Evolutionary conservation across 176 grass and related monocot genomes (phyloP).

Genomic region (Puya raimondii): DNA sequence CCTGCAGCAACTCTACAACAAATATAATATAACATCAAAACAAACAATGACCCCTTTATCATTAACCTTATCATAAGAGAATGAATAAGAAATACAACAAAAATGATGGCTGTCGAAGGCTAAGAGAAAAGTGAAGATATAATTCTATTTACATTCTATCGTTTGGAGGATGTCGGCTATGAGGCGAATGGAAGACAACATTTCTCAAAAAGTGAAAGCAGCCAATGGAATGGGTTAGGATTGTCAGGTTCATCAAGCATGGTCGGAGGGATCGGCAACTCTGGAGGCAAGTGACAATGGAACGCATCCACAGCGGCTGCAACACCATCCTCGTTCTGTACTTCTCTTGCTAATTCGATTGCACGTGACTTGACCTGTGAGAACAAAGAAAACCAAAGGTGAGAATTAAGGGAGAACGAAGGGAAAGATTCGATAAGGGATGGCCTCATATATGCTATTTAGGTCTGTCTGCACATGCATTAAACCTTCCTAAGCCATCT

Average conservation of each 20-base stretch:
- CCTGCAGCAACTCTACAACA: too few species aligned
- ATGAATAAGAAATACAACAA: not conserved
- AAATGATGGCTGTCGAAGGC: not conserved
- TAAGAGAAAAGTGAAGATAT: not conserved
- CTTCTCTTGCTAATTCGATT: constrained; percentile 59
- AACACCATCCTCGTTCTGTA: constrained; percentile 89
- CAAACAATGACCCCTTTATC: too few species aligned
- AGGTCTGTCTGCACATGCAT: not conserved
- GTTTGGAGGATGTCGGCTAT: constrained; percentile 19
- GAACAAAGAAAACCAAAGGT: constrained; percentile 6
- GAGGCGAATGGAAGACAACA: constrained; percentile 55
- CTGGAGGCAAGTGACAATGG: constrained; percentile 60
- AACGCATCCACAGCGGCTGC: constrained; percentile 75
- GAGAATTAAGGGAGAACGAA: not conserved
- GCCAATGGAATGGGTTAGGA: constrained; percentile 35
- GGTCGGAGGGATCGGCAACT: constrained; percentile 33
- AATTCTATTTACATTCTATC: not conserved
- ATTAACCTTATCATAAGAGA: not conserved
- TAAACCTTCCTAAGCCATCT: not conserved
- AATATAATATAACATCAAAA: too few species aligned
- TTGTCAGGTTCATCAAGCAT: constrained; percentile 23
- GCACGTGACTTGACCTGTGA: constrained; percentile 66
- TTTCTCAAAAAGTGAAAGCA: constrained; percentile 58
- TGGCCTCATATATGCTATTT: too few species aligned
- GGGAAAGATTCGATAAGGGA: too few species aligned